Evolutionary conservation across 257 asterid species (phyloP).

Genomic region (Mentha longifolia): DNA sequence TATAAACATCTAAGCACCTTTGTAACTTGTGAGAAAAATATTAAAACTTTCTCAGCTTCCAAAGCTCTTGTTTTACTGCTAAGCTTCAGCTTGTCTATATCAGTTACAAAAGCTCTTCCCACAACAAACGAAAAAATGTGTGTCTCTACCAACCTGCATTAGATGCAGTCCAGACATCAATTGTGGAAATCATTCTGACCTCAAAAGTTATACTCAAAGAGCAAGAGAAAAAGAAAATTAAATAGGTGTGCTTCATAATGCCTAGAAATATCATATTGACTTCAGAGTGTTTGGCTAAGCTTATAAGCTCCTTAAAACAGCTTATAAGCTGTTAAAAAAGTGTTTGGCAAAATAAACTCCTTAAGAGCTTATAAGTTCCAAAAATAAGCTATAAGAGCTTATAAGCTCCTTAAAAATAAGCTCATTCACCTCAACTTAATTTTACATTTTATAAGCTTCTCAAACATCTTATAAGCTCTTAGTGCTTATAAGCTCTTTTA

Average conservation of each 20-base stretch:
- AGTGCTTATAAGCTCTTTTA: too few species aligned
- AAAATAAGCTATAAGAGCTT: too few species aligned
- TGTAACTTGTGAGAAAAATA: conserved; percentile 76
- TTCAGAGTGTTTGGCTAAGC: not conserved
- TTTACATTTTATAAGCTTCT: too few species aligned
- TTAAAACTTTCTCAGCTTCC: conserved; percentile 86
- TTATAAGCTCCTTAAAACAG: too few species aligned
- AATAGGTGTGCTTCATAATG: not conserved
- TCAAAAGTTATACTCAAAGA: conserved; percentile 28
- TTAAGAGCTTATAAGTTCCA: too few species aligned
- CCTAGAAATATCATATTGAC: conserved; percentile 2
- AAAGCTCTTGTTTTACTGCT: conserved; percentile 87
- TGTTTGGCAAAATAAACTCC: too few species aligned
- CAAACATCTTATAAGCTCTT: too few species aligned
- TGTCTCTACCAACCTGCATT: conserved; percentile 95
- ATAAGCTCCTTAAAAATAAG: too few species aligned
- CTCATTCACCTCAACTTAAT: too few species aligned
- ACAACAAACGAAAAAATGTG: conserved; percentile 97
- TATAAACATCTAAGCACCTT: conserved; percentile 58
- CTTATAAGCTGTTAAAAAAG: too few species aligned
- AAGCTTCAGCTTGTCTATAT: conserved; percentile 93
- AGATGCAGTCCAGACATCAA: conserved; percentile 36
- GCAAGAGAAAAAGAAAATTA: conserved; percentile 28
- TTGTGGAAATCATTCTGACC: conserved; percentile 29
- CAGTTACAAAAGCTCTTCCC: conserved; percentile 99